Evolutionary conservation across 106 monocot species (phyloP), one percentile per base, ranked within the genome.

Genomic region (Dioscorea zingiberensis): DNA sequence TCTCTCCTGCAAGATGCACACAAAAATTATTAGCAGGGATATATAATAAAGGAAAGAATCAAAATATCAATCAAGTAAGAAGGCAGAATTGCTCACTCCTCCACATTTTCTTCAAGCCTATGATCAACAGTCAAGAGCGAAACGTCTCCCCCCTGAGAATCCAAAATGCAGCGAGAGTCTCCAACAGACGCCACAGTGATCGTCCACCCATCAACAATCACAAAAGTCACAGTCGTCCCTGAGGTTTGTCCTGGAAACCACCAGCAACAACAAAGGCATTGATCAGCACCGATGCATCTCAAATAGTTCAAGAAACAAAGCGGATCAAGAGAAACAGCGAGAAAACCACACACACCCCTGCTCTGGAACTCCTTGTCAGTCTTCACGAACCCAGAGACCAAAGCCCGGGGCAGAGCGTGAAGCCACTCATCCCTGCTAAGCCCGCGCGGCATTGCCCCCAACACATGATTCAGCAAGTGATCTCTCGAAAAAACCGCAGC

Each of bases 151-250:
- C 79, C 89, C 57, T 79, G 73, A 61, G 83, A 62, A 77, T 94
- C 93, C 64, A 94, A 76, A 71, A 94, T 94, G 76, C 93, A 94
- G 1, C 93, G 85, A 18, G 93, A 89, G 47, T 94, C 93, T 2
- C 93, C 93, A 62, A 94, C 93, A 0, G 89, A 94, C 60, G 93
- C 93, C 64, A 94, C 93, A 9, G 93, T 94, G 61, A 89, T 70
- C 8, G 89, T 94, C 93, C 89, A 89, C 27, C 93, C 83, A 71
- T 94, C 93, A 61, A 94, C 81, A 49, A 94, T 94, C 30, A 94
- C 89, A 77, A 94, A 94, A 25, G 93, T 94, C 19, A 67, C 93
- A 53, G 93, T 94, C 4, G 93, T 94, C 27, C 93, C 93, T 53
- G 93, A 94, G 44, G 84, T 84, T 83, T 85, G 85, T 28, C 93